phyloP scores from a whole-genome alignment of 495 filamentous ascomycete genomes.

The Talaromyces ruber region DNA sequence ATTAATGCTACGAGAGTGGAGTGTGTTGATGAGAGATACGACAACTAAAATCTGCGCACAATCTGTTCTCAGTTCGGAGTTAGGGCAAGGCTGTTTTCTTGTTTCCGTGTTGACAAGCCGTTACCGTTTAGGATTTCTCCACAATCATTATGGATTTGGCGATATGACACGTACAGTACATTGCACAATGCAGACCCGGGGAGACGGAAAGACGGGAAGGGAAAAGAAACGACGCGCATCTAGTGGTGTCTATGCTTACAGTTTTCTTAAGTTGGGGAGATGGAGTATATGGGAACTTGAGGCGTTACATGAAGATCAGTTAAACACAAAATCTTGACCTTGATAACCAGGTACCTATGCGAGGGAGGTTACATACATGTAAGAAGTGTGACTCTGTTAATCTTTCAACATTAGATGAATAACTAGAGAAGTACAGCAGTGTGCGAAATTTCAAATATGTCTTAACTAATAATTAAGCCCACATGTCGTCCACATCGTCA shows the following conservation, averaged over 20 bases:
- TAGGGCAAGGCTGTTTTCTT: neutral
- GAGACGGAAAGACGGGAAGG: neutral
- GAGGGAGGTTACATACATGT: too few relatives aligned
- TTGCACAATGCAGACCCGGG: neutral
- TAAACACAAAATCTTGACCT: too few relatives aligned
- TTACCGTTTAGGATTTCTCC: neutral
- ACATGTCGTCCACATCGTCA: neutral
- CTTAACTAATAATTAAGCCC: too few relatives aligned
- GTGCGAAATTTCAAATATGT: too few relatives aligned
- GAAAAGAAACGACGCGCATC: neutral
- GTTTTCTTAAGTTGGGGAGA: neutral
- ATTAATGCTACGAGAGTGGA: neutral
- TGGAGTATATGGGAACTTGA: neutral
- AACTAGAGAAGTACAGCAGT: too few relatives aligned
- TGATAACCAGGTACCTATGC: too few relatives aligned
- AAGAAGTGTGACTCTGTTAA: too few relatives aligned
- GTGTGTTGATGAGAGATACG: neutral
- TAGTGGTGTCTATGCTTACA: neutral
- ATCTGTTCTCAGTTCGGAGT: neutral
- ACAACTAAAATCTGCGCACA: too few relatives aligned
- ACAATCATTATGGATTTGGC: neutral
- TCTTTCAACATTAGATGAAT: too few relatives aligned
- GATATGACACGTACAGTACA: neutral
- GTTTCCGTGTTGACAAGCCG: neutral
- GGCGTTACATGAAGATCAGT: neutral